Evolutionary conservation across 495 filamentous ascomycete species (phyloP), one percentile per base, ranked within the genome.

Genomic region (Xanthoparmelia taractica): DNA sequence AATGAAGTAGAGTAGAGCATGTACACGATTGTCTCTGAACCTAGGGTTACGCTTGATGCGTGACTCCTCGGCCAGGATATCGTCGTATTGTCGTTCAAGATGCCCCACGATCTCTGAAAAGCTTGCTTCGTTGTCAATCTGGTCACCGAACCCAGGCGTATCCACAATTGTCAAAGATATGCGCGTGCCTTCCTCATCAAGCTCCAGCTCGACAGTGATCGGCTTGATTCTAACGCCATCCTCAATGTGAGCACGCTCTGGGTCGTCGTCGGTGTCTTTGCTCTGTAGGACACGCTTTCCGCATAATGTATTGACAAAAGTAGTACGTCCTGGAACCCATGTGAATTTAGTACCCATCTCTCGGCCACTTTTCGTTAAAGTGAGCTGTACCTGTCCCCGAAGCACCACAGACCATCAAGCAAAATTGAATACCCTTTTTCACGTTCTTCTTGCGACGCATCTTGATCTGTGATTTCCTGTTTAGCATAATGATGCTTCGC

Each of bases 361-460:
- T 11, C 12, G 34, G 8, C 18, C 25, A 66, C 27, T 36, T 11
- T 47, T 52, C 29, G 15, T 58, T 60, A 29, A 48, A 58, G 52
- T 57, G 54, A 63, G 79, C 84, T 69, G 85, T 61, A 97, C 92
- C 92, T 75, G 94, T 97, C 76, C 94, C 94, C 69, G 92, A 96
- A 72, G 94, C 93, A 79, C 94, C 94, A 75, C 95, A 97, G 69
- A 98, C 94, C 94, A 98, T 98, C 87, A 98, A 74, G 79, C 93
- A 97, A 82, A 98, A 98, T 82, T 97, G 95, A 72, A 98, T 97
- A 68, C 94, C 94, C 87, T 97, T 98, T 88, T 98, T 98, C 79
- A 97, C 93, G 83, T 97, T 97, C 86, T 98, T 98, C 92, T 98
- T 98, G 74, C 91, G 87, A 78, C 94, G 92, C 75, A 96, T 92